Conservation (phyloP, 495 filamentous ascomycete species). For the Podospora pseudoanserina region DNA sequence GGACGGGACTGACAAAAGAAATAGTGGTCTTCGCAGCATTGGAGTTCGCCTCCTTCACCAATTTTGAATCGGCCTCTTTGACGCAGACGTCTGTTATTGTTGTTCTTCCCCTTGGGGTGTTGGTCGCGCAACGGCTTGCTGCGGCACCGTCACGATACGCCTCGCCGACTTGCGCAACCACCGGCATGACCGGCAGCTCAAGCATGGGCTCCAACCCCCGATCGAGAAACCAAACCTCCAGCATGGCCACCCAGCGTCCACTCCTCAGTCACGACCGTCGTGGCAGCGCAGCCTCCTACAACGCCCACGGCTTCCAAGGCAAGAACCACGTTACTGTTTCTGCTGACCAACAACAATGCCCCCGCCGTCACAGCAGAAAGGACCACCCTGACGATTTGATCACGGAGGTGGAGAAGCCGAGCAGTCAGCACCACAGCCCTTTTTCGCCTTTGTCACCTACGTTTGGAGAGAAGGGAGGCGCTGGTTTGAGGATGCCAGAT, state of each 20-base stretch:
- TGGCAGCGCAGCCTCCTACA: neutral
- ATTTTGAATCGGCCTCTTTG: conserved; percentile 57
- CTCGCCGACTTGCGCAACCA: neutral
- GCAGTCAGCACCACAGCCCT: neutral
- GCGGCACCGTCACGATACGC: conserved; percentile 1
- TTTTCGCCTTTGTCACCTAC: neutral
- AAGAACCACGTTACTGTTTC: neutral
- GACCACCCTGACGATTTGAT: neutral
- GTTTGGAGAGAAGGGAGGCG: neutral
- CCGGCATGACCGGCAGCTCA: neutral
- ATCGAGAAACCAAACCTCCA: neutral
- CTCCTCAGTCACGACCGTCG: neutral
- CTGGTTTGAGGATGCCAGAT: neutral
- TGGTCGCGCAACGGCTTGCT: conserved; percentile 61
- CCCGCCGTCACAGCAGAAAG: neutral
- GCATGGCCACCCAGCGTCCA: neutral
- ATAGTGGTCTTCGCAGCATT: conserved; percentile 67
- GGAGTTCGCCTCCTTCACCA: conserved; percentile 46
- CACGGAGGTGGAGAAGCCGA: neutral
- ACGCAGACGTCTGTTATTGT: conserved; percentile 65
- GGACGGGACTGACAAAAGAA: conserved; percentile 9
- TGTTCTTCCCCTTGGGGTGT: conserved; percentile 73
- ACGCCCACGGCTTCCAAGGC: neutral
- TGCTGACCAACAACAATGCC: neutral
- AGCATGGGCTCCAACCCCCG: neutral